These are phyloP conservation scores for Colletotrichum sp. DNA, from an alignment of 2,329 filamentous ascomycete genomes.

Conservation along the genomic window DNA sequence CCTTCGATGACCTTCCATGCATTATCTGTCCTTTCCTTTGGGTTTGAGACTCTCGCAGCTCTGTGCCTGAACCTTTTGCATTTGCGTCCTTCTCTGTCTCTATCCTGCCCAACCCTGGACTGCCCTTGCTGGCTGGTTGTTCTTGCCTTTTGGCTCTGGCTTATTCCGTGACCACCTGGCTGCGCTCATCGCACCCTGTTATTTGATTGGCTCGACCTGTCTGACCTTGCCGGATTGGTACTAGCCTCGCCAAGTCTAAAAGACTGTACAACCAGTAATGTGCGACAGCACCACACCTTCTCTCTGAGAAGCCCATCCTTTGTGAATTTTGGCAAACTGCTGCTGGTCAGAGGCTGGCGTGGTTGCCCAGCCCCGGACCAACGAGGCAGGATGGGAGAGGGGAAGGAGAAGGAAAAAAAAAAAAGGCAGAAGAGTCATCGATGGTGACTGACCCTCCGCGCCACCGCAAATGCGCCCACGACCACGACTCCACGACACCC, in stretches of 20 bases:
- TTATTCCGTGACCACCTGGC: conserved; percentile 12
- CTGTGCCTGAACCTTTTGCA: not conserved
- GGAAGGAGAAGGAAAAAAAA: not conserved
- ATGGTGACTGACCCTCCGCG: not conserved
- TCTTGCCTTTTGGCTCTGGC: not conserved
- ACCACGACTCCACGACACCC: not conserved
- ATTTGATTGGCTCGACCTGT: not conserved
- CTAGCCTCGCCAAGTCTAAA: conserved; percentile 6
- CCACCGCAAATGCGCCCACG: not conserved
- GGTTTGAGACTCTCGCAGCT: not conserved
- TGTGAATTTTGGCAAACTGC: conserved; percentile 5
- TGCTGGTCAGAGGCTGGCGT: not conserved
- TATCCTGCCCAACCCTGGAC: not conserved
- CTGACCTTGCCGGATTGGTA: not conserved
- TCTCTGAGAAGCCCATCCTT: conserved; percentile 6
- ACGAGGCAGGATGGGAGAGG: conserved; percentile 3
- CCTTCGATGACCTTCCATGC: not conserved
- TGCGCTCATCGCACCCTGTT: not conserved
- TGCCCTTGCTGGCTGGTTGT: not conserved
- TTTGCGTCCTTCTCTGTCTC: not conserved
- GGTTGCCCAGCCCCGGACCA: not conserved
- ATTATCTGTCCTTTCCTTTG: not conserved
- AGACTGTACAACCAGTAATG: conserved; percentile 5
- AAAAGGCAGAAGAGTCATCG: not conserved
- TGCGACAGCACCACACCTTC: conserved; percentile 13